A percentile compares a stretch with the other conserved stretches of the same genome.
phyloP scores from a whole-genome alignment of 1,284 basidiomycete species.

The Moniliella sp. region DNA sequence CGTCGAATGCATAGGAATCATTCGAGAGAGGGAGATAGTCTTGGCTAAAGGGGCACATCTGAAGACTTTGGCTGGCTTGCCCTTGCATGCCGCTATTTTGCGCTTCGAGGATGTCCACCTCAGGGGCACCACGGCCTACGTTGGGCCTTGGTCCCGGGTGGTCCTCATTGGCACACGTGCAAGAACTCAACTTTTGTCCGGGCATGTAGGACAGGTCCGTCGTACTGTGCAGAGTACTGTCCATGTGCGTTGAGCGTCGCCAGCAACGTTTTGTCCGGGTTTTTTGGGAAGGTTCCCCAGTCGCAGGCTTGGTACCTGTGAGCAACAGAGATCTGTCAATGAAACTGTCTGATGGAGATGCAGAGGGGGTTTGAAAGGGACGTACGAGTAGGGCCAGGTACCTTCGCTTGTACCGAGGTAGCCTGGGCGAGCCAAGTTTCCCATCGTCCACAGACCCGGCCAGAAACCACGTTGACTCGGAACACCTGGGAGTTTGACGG shows the following conservation, averaged over 20 bases:
- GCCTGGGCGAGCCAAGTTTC: conserved; percentile 5
- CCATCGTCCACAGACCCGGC: conserved; percentile 7
- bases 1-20: no score
- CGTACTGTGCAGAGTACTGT: no score
- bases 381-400: conserved; percentile 7
- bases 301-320: conserved; percentile 6
- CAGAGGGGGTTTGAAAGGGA: conserved; percentile 4
- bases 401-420: conserved; percentile 6
- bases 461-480: conserved; percentile 4
- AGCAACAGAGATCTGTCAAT: no score
- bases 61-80: conserved; percentile 5
- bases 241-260: no score
- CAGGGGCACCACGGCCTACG: conserved; percentile 5
- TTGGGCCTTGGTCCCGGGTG: conserved; percentile 6
- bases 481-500: conserved; percentile 5
- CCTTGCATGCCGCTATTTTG: conserved; percentile 2
- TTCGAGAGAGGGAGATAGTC: conserved; percentile 3
- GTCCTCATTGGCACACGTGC: conserved; percentile 6
- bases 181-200: conserved; percentile 4
- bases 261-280: no score
- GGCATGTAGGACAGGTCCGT: conserved; percentile 1
- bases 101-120: conserved; percentile 6
- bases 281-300: no score
- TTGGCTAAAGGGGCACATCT: conserved; percentile 6
- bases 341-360: no score